phyloP scores from a whole-genome alignment of 164 flowering plant species.

The Nymphaea colorata region DNA sequence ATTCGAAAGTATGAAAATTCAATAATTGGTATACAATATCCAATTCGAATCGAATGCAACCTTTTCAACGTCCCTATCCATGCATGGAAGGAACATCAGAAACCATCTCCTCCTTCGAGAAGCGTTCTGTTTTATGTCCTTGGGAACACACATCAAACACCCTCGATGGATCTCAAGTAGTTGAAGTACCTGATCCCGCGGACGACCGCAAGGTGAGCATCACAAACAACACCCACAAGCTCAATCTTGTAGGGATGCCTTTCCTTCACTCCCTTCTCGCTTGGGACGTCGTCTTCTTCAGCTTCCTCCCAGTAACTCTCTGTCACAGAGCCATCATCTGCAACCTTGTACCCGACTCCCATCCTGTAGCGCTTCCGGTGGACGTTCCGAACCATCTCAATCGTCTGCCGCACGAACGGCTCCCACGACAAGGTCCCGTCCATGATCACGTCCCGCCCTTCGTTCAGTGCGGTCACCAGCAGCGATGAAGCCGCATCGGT shows the following conservation, averaged over 20 bases:
- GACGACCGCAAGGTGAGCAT: slow-evolving; percentile 75
- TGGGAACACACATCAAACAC: too few relatives aligned
- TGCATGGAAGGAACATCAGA: too few relatives aligned
- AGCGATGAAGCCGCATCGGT: slow-evolving; percentile 90
- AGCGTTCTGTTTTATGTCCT: too few relatives aligned
- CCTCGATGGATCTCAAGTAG: too few relatives aligned
- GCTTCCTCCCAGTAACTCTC: slow-evolving; percentile 86
- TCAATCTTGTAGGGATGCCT: slow-evolving; percentile 80
- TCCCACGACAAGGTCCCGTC: slow-evolving; percentile 89
- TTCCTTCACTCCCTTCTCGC: slow-evolving; percentile 2
- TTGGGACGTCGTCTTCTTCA: slow-evolving; percentile 26
- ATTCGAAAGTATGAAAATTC: too few relatives aligned
- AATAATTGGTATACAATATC: too few relatives aligned
- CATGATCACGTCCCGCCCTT: slow-evolving; percentile 94
- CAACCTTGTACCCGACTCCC: slow-evolving; percentile 79
- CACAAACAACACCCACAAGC: slow-evolving; percentile 89
- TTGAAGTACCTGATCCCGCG: slow-evolving; percentile 74
- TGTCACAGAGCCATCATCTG: slow-evolving; percentile 48
- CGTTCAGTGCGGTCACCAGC: slow-evolving; percentile 82
- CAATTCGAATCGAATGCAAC: too few relatives aligned
- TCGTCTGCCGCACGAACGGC: slow-evolving; percentile 79
- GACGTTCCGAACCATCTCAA: slow-evolving; percentile 75
- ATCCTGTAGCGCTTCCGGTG: slow-evolving; percentile 66
- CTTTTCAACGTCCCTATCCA: too few relatives aligned
- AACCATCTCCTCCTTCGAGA: too few relatives aligned